These are phyloP conservation scores for Fusarium multiceps DNA, from an alignment of 2,329 filamentous ascomycete species.

Conservation along the genomic window DNA sequence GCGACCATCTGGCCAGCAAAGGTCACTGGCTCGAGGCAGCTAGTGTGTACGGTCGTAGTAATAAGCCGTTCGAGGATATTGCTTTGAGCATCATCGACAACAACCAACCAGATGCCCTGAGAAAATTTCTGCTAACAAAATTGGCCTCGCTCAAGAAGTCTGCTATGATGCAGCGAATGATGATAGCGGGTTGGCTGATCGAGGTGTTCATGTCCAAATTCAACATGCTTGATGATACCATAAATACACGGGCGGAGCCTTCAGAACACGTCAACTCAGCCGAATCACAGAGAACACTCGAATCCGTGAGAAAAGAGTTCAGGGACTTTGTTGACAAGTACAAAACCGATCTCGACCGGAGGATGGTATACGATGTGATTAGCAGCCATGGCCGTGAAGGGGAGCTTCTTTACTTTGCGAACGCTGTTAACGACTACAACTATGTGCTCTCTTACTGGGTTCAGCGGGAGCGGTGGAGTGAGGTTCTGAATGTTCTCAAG, in stretches of 20 bases:
- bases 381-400: slow-evolving; percentile 95
- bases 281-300: slow-evolving; percentile 78
- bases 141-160: slow-evolving; percentile 84
- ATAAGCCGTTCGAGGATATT: slow-evolving; percentile 96
- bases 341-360: slow-evolving; percentile 87
- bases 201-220: slow-evolving; percentile 98
- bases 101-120: slow-evolving; percentile 87
- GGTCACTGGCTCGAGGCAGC: slow-evolving; percentile 89
- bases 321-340: slow-evolving; percentile 88
- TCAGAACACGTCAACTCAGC: slow-evolving; percentile 76
- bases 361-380: slow-evolving; percentile 95
- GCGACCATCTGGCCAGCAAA: slow-evolving; percentile 85
- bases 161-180: slow-evolving; percentile 89
- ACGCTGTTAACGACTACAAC: slow-evolving; percentile 88
- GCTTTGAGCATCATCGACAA: slow-evolving; percentile 91
- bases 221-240: slow-evolving; percentile 92
- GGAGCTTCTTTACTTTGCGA: slow-evolving; percentile 91
- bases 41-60: slow-evolving; percentile 91
- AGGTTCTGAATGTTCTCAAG: slow-evolving; percentile 88
- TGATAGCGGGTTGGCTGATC: slow-evolving; percentile 95
- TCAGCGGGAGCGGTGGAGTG: slow-evolving; percentile 90
- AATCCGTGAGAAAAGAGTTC: slow-evolving; percentile 79
- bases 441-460: slow-evolving; percentile 98
- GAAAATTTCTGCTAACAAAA: slow-evolving; percentile 90
- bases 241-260: slow-evolving; percentile 87